Base-by-base conservation (phyloP, 108 stramenopile genomes). In the Tribonema minus region DNA sequence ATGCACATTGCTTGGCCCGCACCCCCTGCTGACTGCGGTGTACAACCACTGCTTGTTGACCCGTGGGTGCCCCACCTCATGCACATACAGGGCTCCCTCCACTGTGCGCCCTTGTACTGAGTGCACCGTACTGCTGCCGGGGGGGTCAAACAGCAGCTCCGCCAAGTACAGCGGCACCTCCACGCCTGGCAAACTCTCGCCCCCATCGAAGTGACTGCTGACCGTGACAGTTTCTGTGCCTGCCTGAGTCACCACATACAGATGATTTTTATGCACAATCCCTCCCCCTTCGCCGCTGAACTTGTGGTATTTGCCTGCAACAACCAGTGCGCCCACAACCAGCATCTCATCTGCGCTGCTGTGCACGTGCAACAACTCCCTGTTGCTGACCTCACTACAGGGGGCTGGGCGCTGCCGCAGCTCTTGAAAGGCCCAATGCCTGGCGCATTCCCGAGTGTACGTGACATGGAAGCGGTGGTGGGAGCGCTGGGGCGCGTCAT, bases 111-210 rank as follows among this genome's bases (percentile, higher is more conserved):
- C 66, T 40, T 67, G 66, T 27, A 67, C 66, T 26, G 66, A 33
- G 66, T 67, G 66, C 66, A 67, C 66, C 28, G 66, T 67, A 67
- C 66, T 37, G 27, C 29, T 30, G 27, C 66, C 66, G 29, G 66
- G 66, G 37, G 66, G 66, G 4, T 67, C 66, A 30, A 67, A 67
- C 39, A 67, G 36, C 5, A 23, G 27, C 36, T 67, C 66, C 28
- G 66, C 66, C 66, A 37, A 27, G 0, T 1, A 27, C 31, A 33
- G 39, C 28, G 35, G 36, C 35, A 67, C 35, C 31, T 33, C 33
- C 28, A 36, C 31, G 27, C 36, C 39, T 27, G 33, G 35, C 1
- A 67, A 4, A 37, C 66, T 67, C 3, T 2, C 66, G 4, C 35
- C 66, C 5, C 3, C 66, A 36, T 67, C 34, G 36, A 67, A 67